Evolutionary conservation across 2,329 filamentous ascomycete species (phyloP), one percentile per base, ranked within the genome.

Genomic region (Fusarium xylarioides): DNA sequence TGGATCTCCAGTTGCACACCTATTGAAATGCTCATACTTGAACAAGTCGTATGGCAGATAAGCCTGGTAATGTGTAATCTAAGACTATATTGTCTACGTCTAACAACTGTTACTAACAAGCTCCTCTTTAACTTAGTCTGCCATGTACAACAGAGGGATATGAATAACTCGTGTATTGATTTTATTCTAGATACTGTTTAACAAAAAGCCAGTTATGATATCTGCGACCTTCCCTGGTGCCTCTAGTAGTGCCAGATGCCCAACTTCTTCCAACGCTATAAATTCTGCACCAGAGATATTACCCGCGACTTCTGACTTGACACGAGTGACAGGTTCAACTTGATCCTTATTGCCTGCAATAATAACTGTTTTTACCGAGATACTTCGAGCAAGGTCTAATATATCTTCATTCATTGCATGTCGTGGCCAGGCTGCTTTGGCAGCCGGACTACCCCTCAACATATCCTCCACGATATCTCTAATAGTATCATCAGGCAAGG

Each of bases 191-290:
- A n/a, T n/a, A n/a, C n/a, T n/a, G n/a, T n/a, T n/a, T n/a, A n/a
- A n/a, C n/a, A n/a, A n/a, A 3, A 50, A 30, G 2, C 12, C 6
- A 8, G 2, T 7, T 30, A 58, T n/a, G 7, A 38, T 23, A 10
- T 8, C 8, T 15, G 55, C 21, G 0, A 58, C 26, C 5, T 21
- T 0, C 3, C 50, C 34, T 3, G 21, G 15, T 32, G 34, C 34
- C 26, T 58, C 55, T 1, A 58, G 19, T 0, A 0, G 19, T 2
- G 55, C 43, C 16, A 50, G 8, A 52, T 58, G 43, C 3, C 55
- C 55, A 47, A 50, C 34, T 7, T 32, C 26, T 11, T 23, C 32
- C 21, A 58, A 7, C 10, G 32, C 21, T 7, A 38, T 11, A 2
- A 58, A 21, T 4, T 32, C 3, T 2, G 19, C 21, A 4, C 4